A percentile compares a stretch with the other conserved stretches of the same genome.
phyloP scores from a whole-genome alignment of 2,329 filamentous ascomycete genomes.

The Magnaporthiopsis poae region DNA sequence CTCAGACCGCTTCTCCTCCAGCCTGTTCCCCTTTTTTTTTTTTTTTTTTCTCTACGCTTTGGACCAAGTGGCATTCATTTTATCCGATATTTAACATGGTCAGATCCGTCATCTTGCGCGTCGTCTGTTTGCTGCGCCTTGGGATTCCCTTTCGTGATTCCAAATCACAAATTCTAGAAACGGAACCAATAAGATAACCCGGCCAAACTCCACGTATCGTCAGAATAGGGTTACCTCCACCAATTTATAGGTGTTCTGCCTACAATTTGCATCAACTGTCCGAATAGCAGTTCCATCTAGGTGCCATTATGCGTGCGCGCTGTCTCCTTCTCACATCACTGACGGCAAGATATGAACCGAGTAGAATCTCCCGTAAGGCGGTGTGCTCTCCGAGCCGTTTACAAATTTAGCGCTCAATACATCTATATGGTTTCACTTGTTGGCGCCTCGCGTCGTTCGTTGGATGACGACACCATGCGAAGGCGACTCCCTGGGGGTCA shows the following conservation, averaged over 20 bases:
- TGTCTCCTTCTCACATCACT: no score
- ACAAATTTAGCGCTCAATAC: not conserved
- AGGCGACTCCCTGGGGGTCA: not conserved
- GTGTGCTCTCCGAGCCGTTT: not conserved
- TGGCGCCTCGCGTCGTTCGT: not conserved
- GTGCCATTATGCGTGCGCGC: not conserved
- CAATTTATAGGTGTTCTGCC: no score
- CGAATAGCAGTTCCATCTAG: not conserved
- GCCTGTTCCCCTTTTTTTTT: not conserved
- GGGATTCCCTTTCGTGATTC: no score
- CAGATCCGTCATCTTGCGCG: no score
- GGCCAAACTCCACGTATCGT: not conserved
- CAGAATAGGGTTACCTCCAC: no score
- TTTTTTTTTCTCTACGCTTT: no score
- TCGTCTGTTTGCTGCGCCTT: no score
- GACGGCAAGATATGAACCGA: not conserved
- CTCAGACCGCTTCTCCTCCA: not conserved
- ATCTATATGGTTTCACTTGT: not conserved
- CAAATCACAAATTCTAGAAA: no score
- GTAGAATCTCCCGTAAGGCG: not conserved
- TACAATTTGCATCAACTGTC: no score
- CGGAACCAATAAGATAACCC: no score
- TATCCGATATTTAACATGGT: no score
- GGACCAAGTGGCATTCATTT: no score
- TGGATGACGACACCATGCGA: not conserved